Base-by-base conservation (phyloP, 225 moss, liverwort and hornwort genomes). In the Sphagnum tenellum region DNA sequence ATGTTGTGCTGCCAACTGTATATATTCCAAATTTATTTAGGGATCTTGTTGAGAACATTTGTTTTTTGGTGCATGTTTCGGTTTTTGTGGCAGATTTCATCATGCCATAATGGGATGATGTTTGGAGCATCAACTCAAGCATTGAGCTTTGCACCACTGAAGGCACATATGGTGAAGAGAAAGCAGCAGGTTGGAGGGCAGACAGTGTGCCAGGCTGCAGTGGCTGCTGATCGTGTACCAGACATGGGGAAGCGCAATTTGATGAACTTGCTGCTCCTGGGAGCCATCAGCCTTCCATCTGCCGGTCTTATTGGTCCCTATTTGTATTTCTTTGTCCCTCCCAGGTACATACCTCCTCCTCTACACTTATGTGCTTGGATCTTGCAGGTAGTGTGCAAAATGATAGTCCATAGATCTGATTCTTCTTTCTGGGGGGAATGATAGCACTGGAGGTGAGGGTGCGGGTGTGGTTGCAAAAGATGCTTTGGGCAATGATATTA, bases 241-340 rank as follows among this genome's bases (percentile, higher is more conserved):
- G 94, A 94, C 54, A 77, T 94, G 87, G 87, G 49, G 7, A 94
- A 89, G 86, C 88, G 94, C 53, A 78, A 89, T 46, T 65, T 89
- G 72, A 90, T 94, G 94, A 94, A 94, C 64, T 55, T 89, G 62
- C 12, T 94, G n/a, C 60, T 94, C 44, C 8, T 89, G 56, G 94
- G 94, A 0, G 72, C 90, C 2, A 0, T 94, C 3, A 73, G 81
- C 47, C 79, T 94, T 48, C 94, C 94, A 7, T 65, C 80, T 0
- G 69, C 49, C 3, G 89, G 77, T 9, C 59, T 83, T 2, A 8
- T 80, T 10, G 90, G 94, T 0, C 94, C 94, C 4, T 94, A 14
- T 49, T 50, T 85, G 3, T 89, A 87, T 67, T 89, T 89, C 11
- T 72, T 94, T 4, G 94, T 94, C 11, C 94, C 94, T 3, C 94